These are phyloP conservation scores for Hemisphaericaspora lyxosophila DNA, from an alignment of 1,139 yeast genomes.

Conservation along the genomic window DNA sequence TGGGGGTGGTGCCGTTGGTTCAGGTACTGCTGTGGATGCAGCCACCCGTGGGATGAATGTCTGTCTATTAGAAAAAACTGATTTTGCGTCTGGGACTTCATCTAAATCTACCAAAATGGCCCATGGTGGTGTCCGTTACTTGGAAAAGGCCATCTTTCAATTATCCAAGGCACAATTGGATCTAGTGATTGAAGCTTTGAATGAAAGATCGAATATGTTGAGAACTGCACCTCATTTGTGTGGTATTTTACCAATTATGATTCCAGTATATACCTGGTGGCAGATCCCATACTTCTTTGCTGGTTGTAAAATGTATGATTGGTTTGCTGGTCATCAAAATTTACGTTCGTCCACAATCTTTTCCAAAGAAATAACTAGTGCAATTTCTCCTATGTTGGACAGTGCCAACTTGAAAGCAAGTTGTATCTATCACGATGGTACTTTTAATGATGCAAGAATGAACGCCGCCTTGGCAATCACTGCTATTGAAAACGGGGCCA, in stretches of 20 bases:
- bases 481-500: slow-evolving; percentile 86
- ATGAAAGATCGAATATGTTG: slow-evolving; percentile 86
- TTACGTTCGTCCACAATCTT: slow-evolving; percentile 76
- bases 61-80: slow-evolving; percentile 81
- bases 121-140: slow-evolving; percentile 94
- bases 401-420: slow-evolving; percentile 81
- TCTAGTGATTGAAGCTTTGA: slow-evolving; percentile 89
- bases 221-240: slow-evolving; percentile 93
- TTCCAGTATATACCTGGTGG: slow-evolving; percentile 95
- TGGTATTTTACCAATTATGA: slow-evolving; percentile 85
- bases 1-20: slow-evolving; percentile 97
- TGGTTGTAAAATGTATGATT: slow-evolving; percentile 90
- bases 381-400: slow-evolving; percentile 87
- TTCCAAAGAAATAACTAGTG: slow-evolving; percentile 64
- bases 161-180: slow-evolving; percentile 88
- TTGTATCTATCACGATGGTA: slow-evolving; percentile 91
- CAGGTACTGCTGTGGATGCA: slow-evolving; percentile 93
- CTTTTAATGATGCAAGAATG: slow-evolving; percentile 91
- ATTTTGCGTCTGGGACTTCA: slow-evolving; percentile 90
- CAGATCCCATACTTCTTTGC: slow-evolving; percentile 91
- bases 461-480: slow-evolving; percentile 83
- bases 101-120: slow-evolving; percentile 97
- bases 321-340: slow-evolving; percentile 89
- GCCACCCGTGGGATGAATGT: slow-evolving; percentile 88
- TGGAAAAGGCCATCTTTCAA: slow-evolving; percentile 92